These are phyloP conservation scores for Pyrenochaeta sp. DNA, from an alignment of 2,329 filamentous ascomycete genomes.

Conservation along the genomic window DNA sequence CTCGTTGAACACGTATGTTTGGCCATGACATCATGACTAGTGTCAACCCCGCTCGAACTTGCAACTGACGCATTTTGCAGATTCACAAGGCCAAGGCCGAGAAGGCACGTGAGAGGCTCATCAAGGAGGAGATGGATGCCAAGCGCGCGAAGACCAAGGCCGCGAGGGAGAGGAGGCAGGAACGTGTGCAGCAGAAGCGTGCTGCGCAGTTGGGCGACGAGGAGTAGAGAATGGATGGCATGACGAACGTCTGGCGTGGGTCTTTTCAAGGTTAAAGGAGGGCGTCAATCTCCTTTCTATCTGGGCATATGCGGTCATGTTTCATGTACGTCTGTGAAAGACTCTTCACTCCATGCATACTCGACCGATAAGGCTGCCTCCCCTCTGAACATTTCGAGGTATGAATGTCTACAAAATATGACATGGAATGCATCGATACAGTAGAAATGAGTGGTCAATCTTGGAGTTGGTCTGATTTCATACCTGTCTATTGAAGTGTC, in stretches of 20 bases:
- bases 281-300: constrained; percentile 51
- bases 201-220: constrained; percentile 77
- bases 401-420: constrained; percentile 47
- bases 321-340: constrained; percentile 55
- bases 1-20: constrained; percentile 99
- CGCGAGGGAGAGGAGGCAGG: constrained; percentile 96
- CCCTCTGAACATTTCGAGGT: constrained; percentile 41
- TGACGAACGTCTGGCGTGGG: constrained; percentile 53
- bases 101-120: constrained; percentile 92
- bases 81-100: constrained; percentile 99
- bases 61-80: constrained; percentile 61
- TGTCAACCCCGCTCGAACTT: constrained; percentile 24
- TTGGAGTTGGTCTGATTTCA: constrained; percentile 35
- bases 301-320: constrained; percentile 55
- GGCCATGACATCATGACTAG: constrained; percentile 49
- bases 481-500: constrained; percentile 7
- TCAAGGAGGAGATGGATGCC: constrained; percentile 99
- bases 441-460: constrained; percentile 45
- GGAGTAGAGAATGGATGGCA: constrained; percentile 49
- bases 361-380: constrained; percentile 45
- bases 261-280: constrained; percentile 52
- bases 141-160: constrained; percentile 99
- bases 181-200: constrained; percentile 91
- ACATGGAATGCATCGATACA: constrained; percentile 46
- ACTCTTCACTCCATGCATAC: constrained; percentile 48